phyloP scores from a whole-genome alignment of 164 flowering plant species.

The Umbilicus rupestris region DNA sequence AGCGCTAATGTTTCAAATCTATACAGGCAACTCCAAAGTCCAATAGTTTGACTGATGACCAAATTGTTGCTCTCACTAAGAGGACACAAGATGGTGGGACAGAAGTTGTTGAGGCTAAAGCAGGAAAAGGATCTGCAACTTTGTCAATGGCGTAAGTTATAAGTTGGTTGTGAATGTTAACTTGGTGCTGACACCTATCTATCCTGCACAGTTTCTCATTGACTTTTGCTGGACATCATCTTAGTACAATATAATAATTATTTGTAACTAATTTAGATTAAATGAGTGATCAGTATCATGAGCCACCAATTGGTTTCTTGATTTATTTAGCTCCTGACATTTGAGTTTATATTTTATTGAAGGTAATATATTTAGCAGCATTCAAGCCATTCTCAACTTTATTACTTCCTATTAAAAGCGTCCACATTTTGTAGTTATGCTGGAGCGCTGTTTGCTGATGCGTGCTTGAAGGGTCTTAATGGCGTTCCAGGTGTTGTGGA shows the following conservation, averaged over 20 bases:
- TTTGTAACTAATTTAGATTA: too few relatives aligned
- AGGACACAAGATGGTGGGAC: constrained; percentile 95
- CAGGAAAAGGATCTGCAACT: constrained; percentile 98
- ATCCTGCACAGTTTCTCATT: too few relatives aligned
- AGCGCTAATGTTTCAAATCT: neutral
- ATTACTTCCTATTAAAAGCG: too few relatives aligned
- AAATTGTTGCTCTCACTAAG: constrained; percentile 64
- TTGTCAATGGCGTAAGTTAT: constrained; percentile 98
- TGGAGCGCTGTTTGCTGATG: constrained; percentile 92
- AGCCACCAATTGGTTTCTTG: neutral
- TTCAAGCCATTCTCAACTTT: too few relatives aligned
- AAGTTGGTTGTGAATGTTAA: too few relatives aligned
- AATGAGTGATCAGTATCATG: neutral
- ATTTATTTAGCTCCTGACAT: neutral
- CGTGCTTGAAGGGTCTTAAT: constrained; percentile 94
- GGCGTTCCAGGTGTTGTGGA: constrained; percentile 93
- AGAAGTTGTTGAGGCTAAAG: constrained; percentile 97
- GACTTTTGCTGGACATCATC: too few relatives aligned
- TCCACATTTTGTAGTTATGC: constrained; percentile 54
- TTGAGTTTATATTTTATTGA: constrained; percentile 1
- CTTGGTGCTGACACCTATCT: too few relatives aligned
- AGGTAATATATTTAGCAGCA: too few relatives aligned
- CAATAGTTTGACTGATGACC: constrained; percentile 60
- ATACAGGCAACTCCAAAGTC: neutral
- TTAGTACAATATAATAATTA: too few relatives aligned